Base-by-base conservation (phyloP, 2,329 filamentous ascomycete species). In the Ustulina deusta region DNA sequence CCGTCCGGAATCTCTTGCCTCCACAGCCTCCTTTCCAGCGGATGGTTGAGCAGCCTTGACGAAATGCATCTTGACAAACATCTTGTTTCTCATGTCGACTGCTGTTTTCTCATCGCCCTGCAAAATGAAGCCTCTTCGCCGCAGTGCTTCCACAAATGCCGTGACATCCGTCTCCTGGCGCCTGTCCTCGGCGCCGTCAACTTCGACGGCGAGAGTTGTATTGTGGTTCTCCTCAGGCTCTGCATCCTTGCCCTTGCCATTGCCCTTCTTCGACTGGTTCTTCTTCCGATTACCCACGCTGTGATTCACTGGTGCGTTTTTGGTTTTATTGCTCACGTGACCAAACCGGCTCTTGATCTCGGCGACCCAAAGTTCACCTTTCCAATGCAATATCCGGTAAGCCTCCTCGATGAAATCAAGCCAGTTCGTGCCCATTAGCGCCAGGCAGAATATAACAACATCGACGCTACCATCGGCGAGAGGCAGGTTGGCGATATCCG, bases 371-470 rank as follows among this genome's bases (percentile, higher is more conserved):
- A 97, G 89, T 83, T 99, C 96, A 73, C 96, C 96, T 77, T 96
- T 95, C 87, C 94, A 94, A 77, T 93, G 91, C 69, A 99, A 86
- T 59, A 98, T 86, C 61, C 96, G 90, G 83, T 93, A 97, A 15
- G 95, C 95, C 82, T 99, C 96, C 81, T 98, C 96, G 75, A 99
- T 88, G 79, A 99, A 98, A 74, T 93, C 90, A 61, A 97, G 87
- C 95, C 96, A 99, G 82, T 99, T 99, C 63, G 96, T 99, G 77
- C 96, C 96, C 96, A 99, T 99, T 66, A 99, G 88, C 57, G 95
- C 96, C 36, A 99, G 87, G 80, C 96, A 99, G 84, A 98, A 98
- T 73, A 99, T 90, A 56, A 93, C 93, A 5, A 99, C 86, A 79
- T 99, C 94, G 69, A 94, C 90, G 69, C 87, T 89, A 51, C 89